phyloP scores from a whole-genome alignment of 106 monocot genomes.

The Chionographis japonica region DNA sequence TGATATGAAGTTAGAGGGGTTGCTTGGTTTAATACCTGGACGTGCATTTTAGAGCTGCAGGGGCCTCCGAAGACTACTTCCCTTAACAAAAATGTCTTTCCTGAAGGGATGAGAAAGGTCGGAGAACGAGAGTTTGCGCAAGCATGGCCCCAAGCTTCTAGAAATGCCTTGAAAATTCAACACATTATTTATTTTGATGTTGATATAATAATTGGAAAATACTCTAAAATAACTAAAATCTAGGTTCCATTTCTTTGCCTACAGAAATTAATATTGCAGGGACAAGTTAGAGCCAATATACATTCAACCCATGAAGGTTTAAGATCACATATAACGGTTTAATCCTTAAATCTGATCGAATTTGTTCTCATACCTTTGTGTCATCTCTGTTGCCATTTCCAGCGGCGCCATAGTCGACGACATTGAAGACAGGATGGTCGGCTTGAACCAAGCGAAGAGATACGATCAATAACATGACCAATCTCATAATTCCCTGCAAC shows the following conservation, averaged over 20 bases:
- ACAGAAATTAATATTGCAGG: too few relatives aligned
- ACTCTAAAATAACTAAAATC: not conserved
- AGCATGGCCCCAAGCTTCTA: not conserved
- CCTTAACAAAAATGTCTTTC: slow-evolving; percentile 3
- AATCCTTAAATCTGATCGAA: too few relatives aligned
- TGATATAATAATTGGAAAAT: not conserved
- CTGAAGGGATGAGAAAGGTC: slow-evolving; percentile 6
- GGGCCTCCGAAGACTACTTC: slow-evolving; percentile 1
- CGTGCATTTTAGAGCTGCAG: slow-evolving; percentile 7
- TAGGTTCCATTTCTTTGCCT: too few relatives aligned
- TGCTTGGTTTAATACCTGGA: slow-evolving; percentile 2
- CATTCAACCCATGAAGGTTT: not conserved
- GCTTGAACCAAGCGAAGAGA: not conserved
- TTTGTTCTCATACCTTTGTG: not conserved
- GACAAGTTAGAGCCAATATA: too few relatives aligned
- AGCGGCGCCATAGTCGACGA: not conserved
- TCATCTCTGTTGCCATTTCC: slow-evolving; percentile 12
- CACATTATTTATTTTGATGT: too few relatives aligned
- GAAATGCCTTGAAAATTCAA: not conserved
- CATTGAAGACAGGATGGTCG: not conserved
- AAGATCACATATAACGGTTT: not conserved
- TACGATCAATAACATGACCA: too few relatives aligned
- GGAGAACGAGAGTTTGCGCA: not conserved
- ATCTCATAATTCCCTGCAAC: too few relatives aligned
- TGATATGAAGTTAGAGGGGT: not conserved